These are phyloP conservation scores for Ochromonas danica DNA, from an alignment of 108 stramenopile species.

Conservation along the genomic window DNA sequence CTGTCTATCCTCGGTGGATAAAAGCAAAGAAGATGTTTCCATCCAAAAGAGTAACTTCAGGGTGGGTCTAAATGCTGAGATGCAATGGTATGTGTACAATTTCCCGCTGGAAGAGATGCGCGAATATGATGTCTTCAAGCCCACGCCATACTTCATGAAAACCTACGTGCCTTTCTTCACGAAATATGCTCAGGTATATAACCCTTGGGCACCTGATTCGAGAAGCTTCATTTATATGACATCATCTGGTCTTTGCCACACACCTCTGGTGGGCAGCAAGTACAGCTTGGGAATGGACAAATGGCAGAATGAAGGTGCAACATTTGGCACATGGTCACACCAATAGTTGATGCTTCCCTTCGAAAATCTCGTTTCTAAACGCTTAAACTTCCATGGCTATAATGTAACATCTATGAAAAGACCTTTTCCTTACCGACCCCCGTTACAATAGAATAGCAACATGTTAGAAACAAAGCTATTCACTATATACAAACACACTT, in stretches of 20 bases:
- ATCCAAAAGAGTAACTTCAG: not conserved
- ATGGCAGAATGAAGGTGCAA: constrained; percentile 1
- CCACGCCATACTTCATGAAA: constrained; percentile 4
- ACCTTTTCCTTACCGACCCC: too few relatives aligned
- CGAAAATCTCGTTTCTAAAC: too few relatives aligned
- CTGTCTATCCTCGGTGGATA: not conserved
- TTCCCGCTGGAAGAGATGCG: not conserved
- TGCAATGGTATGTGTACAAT: not conserved
- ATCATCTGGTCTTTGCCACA: not conserved
- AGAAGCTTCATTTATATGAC: not conserved
- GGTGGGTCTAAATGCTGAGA: not conserved
- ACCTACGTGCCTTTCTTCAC: constrained; percentile 27
- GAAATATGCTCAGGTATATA: constrained; percentile 20
- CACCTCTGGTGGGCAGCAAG: constrained; percentile 3
- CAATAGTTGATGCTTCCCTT: too few relatives aligned
- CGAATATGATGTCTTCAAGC: not conserved
- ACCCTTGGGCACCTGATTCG: constrained; percentile 28
- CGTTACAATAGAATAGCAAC: too few relatives aligned
- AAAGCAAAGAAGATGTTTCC: not conserved
- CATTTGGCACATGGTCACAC: constrained; percentile 11
- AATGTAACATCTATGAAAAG: too few relatives aligned
- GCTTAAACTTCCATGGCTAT: too few relatives aligned
- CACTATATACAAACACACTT: too few relatives aligned
- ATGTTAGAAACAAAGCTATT: too few relatives aligned
- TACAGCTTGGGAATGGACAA: not conserved